Percentiles rank a stretch among this genome's conserved stretches.
Conservation (phyloP, 2,329 filamentous ascomycete species). For the Alternaria brassicicola region DNA sequence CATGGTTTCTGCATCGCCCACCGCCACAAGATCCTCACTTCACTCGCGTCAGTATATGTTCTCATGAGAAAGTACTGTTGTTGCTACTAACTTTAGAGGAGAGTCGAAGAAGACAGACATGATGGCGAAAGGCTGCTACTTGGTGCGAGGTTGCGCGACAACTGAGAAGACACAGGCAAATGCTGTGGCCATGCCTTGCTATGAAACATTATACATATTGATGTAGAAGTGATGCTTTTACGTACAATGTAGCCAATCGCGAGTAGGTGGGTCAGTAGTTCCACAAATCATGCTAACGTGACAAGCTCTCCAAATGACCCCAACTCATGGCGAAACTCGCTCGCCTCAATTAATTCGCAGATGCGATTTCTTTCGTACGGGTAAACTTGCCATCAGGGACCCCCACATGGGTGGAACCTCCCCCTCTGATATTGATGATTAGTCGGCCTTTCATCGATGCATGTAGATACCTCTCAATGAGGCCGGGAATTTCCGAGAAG, state of each 20-base stretch:
- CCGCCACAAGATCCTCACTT: slow-evolving; percentile 32
- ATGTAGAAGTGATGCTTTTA: slow-evolving; percentile 9
- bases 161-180: neutral
- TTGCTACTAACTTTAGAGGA: slow-evolving; percentile 25
- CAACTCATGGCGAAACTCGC: slow-evolving; percentile 12
- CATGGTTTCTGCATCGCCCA: slow-evolving; percentile 32
- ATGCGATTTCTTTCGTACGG: neutral
- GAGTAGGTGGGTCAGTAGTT: neutral
- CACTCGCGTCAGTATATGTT: neutral
- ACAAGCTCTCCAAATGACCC: slow-evolving; percentile 28
- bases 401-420: neutral
- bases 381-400: neutral
- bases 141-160: neutral
- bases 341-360: neutral
- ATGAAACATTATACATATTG: neutral
- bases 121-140: neutral
- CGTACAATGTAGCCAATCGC: slow-evolving; percentile 17
- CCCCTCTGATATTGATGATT: slow-evolving; percentile 25
- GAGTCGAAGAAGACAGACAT: slow-evolving; percentile 43
- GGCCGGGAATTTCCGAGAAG: slow-evolving; percentile 29
- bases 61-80: neutral
- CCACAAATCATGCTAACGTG: slow-evolving; percentile 12
- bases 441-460: slow-evolving; percentile 33
- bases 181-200: neutral
- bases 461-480: slow-evolving; percentile 27